Conservation (phyloP, 2,329 filamentous ascomycete genomes). For the Domatiomyces globalis region DNA sequence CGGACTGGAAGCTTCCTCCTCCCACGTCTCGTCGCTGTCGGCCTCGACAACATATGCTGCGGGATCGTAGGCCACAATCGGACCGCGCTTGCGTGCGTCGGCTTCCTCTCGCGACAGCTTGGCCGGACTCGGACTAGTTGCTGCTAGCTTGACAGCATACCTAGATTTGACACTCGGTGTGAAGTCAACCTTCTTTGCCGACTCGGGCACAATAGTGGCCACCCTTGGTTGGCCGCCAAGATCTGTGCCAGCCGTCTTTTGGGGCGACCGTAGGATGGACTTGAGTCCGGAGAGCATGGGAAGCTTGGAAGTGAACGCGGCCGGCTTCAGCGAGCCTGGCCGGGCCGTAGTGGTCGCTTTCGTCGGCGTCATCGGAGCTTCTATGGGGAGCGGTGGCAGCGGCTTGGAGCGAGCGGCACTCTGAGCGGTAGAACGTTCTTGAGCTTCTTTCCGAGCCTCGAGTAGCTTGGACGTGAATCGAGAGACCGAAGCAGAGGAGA, state of each 20-base stretch:
- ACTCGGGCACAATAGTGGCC: conserved; percentile 21
- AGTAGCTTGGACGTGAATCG: conserved; percentile 3
- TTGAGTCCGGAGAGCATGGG: conserved; percentile 42
- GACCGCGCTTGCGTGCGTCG: conserved; percentile 1
- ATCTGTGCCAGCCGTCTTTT: conserved; percentile 29
- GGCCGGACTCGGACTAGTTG: conserved; percentile 28
- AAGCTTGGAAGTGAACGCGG: conserved; percentile 22
- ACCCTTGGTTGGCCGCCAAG: conserved; percentile 36
- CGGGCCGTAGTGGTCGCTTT: background rate
- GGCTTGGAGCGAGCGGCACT: conserved; percentile 1
- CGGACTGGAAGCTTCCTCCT: conserved; percentile 13
- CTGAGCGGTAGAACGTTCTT: background rate
- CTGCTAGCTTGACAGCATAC: conserved; percentile 22
- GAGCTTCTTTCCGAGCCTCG: background rate
- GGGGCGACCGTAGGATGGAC: conserved; percentile 45
- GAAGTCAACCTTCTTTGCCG: conserved; percentile 70
- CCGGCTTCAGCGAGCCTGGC: background rate
- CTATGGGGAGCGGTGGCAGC: conserved; percentile 1
- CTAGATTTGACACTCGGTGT: conserved; percentile 51
- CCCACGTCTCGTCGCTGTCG: conserved; percentile 14
- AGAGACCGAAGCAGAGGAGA: background rate
- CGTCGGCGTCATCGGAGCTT: background rate
- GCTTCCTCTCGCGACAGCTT: conserved; percentile 21
- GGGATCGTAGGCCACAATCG: conserved; percentile 16
- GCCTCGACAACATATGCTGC: conserved; percentile 16